phyloP scores from a whole-genome alignment of 176 grass and related monocot species.

The Aechmea fasciata region DNA sequence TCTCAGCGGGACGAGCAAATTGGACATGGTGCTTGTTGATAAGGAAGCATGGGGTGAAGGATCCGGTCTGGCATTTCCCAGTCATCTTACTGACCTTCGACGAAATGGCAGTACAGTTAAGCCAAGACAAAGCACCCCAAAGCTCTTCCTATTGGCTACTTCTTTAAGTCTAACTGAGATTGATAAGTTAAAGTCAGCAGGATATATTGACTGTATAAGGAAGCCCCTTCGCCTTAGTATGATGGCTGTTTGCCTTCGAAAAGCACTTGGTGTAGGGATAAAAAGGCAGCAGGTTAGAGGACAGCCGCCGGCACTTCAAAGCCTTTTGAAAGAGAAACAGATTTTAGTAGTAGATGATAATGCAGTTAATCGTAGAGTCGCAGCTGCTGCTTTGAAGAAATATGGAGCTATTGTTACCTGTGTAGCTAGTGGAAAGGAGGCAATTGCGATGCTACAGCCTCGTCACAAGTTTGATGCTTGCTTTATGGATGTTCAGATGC shows the following conservation, averaged over 20 bases:
- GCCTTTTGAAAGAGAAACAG: constrained; percentile 44
- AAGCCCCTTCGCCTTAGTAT: constrained; percentile 67
- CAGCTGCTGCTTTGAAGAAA: constrained; percentile 61
- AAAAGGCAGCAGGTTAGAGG: constrained; percentile 29
- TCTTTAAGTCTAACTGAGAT: constrained; percentile 31
- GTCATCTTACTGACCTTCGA: constrained; percentile 28
- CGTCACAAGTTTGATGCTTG: constrained; percentile 72
- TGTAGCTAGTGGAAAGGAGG: constrained; percentile 54
- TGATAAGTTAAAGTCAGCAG: constrained; percentile 40
- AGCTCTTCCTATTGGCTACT: constrained; percentile 54
- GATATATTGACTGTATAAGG: constrained; percentile 43
- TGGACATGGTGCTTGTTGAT: constrained; percentile 62
- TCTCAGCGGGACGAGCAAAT: constrained; percentile 25
- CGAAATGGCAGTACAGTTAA: constrained; percentile 28
- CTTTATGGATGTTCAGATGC: constrained; percentile 93
- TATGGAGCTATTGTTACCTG: constrained; percentile 65
- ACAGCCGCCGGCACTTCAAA: constrained; percentile 43
- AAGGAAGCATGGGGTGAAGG: constrained; percentile 60
- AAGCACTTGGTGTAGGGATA: constrained; percentile 38
- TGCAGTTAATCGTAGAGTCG: constrained; percentile 66
- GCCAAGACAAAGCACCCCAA: constrained; percentile 34
- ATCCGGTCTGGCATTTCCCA: constrained; percentile 39
- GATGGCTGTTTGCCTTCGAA: constrained; percentile 49
- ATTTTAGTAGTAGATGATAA: constrained; percentile 85
- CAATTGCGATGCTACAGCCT: constrained; percentile 47